A percentile compares a stretch with the other conserved stretches of the same genome.
phyloP scores from a whole-genome alignment of 257 asterid genomes.

The Capsicum rhomboideum region DNA sequence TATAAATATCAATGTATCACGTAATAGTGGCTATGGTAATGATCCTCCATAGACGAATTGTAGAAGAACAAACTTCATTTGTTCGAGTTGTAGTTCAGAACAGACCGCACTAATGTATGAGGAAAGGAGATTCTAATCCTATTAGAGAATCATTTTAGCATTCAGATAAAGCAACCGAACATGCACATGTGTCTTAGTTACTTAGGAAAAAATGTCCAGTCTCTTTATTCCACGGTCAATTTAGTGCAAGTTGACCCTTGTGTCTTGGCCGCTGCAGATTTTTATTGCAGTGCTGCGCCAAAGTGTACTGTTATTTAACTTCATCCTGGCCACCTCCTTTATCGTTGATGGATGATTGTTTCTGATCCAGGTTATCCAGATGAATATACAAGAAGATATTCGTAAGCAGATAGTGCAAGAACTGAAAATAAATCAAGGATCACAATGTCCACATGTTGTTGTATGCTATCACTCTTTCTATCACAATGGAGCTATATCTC shows the following conservation, averaged over 20 bases:
- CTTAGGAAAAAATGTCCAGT: background rate
- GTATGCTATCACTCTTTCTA: conserved; percentile 97
- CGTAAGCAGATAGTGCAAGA: conserved; percentile 99
- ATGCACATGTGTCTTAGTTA: background rate
- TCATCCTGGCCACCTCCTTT: background rate
- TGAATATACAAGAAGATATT: conserved; percentile 90
- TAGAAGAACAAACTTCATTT: background rate
- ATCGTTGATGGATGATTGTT: background rate
- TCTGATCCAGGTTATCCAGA: conserved; percentile 74
- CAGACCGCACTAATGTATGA: background rate
- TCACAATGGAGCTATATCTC: conserved; percentile 95
- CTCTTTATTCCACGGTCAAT: background rate
- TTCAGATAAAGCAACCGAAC: background rate
- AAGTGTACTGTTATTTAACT: background rate
- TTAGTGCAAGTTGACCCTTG: background rate
- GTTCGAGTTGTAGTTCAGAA: background rate
- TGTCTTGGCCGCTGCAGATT: too few species aligned
- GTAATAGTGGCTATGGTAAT: background rate
- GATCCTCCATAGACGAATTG: background rate
- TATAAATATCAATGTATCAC: background rate
- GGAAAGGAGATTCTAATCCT: background rate
- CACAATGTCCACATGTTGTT: conserved; percentile 83
- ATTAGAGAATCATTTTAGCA: background rate
- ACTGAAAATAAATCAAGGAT: conserved; percentile 90
- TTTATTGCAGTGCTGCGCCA: too few species aligned